Conservation (phyloP, 306 rosid genomes). For the Casuarina cunninghamiana region DNA sequence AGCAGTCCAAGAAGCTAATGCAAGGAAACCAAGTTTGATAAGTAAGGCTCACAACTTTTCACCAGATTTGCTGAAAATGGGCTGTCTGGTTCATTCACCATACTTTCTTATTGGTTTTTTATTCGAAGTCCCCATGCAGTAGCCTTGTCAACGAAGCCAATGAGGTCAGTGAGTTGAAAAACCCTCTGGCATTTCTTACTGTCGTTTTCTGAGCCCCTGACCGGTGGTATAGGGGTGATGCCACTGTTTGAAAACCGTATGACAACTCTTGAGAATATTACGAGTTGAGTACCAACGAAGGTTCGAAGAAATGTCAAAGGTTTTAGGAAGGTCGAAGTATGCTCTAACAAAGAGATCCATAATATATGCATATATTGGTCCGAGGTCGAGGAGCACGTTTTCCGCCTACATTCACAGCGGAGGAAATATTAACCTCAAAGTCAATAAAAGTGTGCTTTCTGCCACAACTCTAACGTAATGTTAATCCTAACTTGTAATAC, state of each 20-base stretch:
- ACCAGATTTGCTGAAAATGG: neutral
- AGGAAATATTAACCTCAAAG: too few relatives aligned
- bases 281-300: constrained; percentile 52
- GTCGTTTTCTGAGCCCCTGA: constrained; percentile 35
- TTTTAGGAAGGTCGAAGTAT: neutral
- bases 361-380: neutral
- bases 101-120: constrained; percentile 15
- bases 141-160: constrained; percentile 28
- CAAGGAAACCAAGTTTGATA: constrained; percentile 41
- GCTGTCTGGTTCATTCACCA: too few relatives aligned
- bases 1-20: constrained; percentile 2
- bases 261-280: constrained; percentile 31
- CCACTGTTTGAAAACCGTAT: constrained; percentile 31
- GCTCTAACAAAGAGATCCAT: neutral
- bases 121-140: constrained; percentile 24
- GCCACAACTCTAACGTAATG: too few relatives aligned
- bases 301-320: constrained; percentile 43
- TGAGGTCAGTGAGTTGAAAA: constrained; percentile 59
- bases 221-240: constrained; percentile 30
- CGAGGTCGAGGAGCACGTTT: neutral
- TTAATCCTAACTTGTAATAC: too few relatives aligned
- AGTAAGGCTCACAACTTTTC: constrained; percentile 24
- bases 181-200: constrained; percentile 30
- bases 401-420: too few relatives aligned
- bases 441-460: too few relatives aligned